phyloP scores from a whole-genome alignment of 192 early-diverging fungal species.

The Coemansia sp. region DNA sequence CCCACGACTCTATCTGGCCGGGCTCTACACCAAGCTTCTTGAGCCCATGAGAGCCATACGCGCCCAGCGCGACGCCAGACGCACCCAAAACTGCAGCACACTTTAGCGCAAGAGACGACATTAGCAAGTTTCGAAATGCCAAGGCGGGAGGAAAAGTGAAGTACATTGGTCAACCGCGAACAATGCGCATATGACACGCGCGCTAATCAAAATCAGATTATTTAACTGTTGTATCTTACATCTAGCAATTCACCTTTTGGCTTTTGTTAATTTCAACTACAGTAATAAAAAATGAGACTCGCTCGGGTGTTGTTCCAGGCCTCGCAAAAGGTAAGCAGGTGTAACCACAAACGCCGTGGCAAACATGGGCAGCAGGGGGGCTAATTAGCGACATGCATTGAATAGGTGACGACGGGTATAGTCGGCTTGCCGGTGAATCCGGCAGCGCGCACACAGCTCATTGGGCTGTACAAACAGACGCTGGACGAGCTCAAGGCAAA shows the following conservation, averaged over 20 bases:
- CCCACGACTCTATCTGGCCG: constrained; percentile 42
- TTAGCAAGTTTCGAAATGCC: neutral
- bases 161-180: neutral
- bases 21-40: constrained; percentile 36
- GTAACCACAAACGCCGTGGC: no score
- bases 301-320: constrained; percentile 42
- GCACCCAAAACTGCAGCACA: constrained; percentile 49
- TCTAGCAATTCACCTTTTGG: neutral
- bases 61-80: constrained; percentile 57
- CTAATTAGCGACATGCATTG: neutral
- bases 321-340: constrained; percentile 33
- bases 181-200: neutral
- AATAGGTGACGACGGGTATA: constrained; percentile 73
- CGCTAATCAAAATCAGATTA: neutral
- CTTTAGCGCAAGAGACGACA: constrained; percentile 30
- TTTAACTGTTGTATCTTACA: neutral
- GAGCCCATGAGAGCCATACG: constrained; percentile 59
- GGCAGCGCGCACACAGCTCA: constrained; percentile 81
- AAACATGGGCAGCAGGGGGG: no score
- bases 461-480: constrained; percentile 79
- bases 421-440: constrained; percentile 85
- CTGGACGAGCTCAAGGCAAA: constrained; percentile 66
- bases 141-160: neutral
- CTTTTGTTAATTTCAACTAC: neutral
- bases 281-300: constrained; percentile 29